phyloP scores from a whole-genome alignment of 192 early-diverging fungal genomes.

The Coemansia sp. region DNA sequence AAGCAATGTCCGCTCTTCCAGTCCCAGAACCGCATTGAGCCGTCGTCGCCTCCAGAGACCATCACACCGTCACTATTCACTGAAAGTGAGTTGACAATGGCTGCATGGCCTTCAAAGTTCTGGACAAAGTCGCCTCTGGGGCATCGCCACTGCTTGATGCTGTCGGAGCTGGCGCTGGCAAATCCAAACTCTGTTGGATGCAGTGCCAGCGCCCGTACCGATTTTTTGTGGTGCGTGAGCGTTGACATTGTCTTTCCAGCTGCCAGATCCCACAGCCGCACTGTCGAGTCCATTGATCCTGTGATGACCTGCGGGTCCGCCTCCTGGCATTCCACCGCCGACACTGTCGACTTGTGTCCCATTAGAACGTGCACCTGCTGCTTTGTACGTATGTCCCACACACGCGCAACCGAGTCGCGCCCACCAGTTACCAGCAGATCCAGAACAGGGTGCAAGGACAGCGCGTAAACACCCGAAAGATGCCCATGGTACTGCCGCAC shows the following conservation, averaged over 20 bases:
- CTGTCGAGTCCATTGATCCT: constrained; percentile 88
- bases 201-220: constrained; percentile 85
- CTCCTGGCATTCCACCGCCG: constrained; percentile 87
- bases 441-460: constrained; percentile 90
- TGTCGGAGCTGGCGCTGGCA: constrained; percentile 83
- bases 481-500: constrained; percentile 99
- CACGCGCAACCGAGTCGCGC: constrained; percentile 89
- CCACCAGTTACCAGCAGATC: constrained; percentile 94
- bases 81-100: constrained; percentile 88
- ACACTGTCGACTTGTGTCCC: constrained; percentile 85
- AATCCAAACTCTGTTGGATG: constrained; percentile 95
- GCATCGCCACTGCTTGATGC: constrained; percentile 96
- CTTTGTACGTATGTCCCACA: constrained; percentile 99
- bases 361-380: constrained; percentile 83
- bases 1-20: constrained; percentile 96
- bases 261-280: constrained; percentile 95
- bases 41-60: constrained; percentile 96
- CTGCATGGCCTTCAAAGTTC: constrained; percentile 81
- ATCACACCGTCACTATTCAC: constrained; percentile 91
- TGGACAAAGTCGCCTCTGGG: constrained; percentile 94
- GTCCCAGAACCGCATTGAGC: constrained; percentile 96
- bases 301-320: constrained; percentile 97
- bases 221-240: constrained; percentile 98
- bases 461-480: constrained; percentile 87
- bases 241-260: constrained; percentile 92